Evolutionary conservation across 2,329 filamentous ascomycete species (phyloP).

Genomic region (Aspergillus sp.): DNA sequence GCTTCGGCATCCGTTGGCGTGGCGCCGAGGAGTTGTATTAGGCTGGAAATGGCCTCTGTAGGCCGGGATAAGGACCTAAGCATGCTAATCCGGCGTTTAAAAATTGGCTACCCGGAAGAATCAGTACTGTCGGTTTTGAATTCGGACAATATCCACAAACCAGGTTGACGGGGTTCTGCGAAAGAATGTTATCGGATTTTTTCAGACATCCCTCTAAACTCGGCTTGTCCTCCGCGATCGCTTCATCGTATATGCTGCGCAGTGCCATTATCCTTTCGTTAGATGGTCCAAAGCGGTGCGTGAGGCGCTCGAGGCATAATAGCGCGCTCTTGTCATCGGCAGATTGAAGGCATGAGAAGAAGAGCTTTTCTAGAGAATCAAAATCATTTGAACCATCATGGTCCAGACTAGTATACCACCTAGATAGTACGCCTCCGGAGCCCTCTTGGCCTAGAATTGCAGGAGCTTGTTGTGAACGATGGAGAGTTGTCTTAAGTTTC

Average conservation of each 20-base stretch:
- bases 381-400: conserved; percentile 77
- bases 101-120: conserved; percentile 62
- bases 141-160: conserved; percentile 51
- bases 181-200: conserved; percentile 74
- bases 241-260: conserved; percentile 80
- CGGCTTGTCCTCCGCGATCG: conserved; percentile 65
- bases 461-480: conserved; percentile 44
- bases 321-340: conserved; percentile 78
- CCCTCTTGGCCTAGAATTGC: conserved; percentile 43
- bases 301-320: conserved; percentile 71
- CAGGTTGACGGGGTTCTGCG: conserved; percentile 74
- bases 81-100: conserved; percentile 80
- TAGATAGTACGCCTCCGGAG: conserved; percentile 39
- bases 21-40: conserved; percentile 75
- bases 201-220: conserved; percentile 70
- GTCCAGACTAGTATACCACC: conserved; percentile 38
- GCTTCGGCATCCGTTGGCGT: conserved; percentile 88
- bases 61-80: conserved; percentile 70
- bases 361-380: conserved; percentile 81
- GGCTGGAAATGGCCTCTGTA: conserved; percentile 70
- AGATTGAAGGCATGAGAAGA: conserved; percentile 79
- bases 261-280: conserved; percentile 88
- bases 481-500: conserved; percentile 49
- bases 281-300: conserved; percentile 73
- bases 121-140: conserved; percentile 29